A percentile compares a stretch with the other conserved stretches of the same genome.
Evolutionary conservation across 2,329 filamentous ascomycete species (phyloP).

Genomic region (Xylariomycetidae sp.): DNA sequence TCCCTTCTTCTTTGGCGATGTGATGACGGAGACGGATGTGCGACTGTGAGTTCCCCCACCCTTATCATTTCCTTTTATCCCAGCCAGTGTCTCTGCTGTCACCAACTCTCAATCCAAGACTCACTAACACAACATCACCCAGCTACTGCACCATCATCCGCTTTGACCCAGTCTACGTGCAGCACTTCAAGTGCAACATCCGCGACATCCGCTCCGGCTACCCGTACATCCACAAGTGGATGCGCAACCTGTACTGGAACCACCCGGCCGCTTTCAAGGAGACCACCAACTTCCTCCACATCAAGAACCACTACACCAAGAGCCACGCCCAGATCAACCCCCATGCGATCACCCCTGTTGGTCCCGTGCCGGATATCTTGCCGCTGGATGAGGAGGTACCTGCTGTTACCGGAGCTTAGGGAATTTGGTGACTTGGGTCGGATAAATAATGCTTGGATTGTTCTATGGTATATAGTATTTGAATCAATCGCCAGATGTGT

Average conservation of each 20-base stretch:
- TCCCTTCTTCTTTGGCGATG: constrained; percentile 69
- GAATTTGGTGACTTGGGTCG: too few species aligned
- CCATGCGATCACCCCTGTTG: constrained; percentile 71
- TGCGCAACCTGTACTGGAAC: constrained; percentile 81
- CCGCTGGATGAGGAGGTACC: constrained; percentile 70
- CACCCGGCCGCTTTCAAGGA: constrained; percentile 68
- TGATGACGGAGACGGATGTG: constrained; percentile 77
- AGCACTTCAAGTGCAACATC: constrained; percentile 85
- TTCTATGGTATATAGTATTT: too few species aligned
- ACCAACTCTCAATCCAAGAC: not conserved
- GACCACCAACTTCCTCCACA: constrained; percentile 90
- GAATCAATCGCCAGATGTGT: too few species aligned
- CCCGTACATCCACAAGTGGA: constrained; percentile 73
- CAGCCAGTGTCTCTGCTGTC: not conserved
- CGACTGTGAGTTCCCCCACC: constrained; percentile 45
- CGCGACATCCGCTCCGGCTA: constrained; percentile 80
- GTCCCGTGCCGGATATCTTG: constrained; percentile 78
- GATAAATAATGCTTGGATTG: too few species aligned
- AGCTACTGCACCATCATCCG: constrained; percentile 27
- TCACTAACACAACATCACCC: not conserved
- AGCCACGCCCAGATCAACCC: constrained; percentile 63
- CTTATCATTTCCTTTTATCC: not conserved
- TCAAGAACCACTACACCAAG: constrained; percentile 69
- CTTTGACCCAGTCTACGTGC: constrained; percentile 64
- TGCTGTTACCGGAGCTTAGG: constrained; percentile 34